These are phyloP conservation scores for Phytophthora lateralis DNA, from an alignment of 352 stramenopile genomes.

Conservation along the genomic window DNA sequence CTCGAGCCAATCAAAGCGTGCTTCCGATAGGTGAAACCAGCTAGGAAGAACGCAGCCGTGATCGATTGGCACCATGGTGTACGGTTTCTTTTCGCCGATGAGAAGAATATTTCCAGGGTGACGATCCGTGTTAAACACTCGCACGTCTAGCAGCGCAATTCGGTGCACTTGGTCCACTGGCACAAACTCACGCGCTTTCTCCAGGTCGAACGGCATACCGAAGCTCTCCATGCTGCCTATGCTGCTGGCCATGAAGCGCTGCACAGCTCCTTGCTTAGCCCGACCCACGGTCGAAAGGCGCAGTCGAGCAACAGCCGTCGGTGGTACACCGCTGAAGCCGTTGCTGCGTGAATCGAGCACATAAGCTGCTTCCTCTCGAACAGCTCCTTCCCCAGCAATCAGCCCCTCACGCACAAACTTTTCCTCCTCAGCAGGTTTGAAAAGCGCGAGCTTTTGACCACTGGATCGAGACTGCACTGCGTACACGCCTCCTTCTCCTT, in stretches of 20 bases:
- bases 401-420: slow-evolving; percentile 79
- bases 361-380: slow-evolving; percentile 80
- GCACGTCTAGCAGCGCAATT: slow-evolving; percentile 82
- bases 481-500: slow-evolving; percentile 78
- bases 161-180: slow-evolving; percentile 80
- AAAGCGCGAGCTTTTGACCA: slow-evolving; percentile 79
- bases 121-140: slow-evolving; percentile 88
- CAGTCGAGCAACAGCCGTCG: slow-evolving; percentile 71
- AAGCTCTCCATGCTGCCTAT: slow-evolving; percentile 86
- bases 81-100: slow-evolving; percentile 76
- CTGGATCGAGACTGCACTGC: slow-evolving; percentile 68
- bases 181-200: slow-evolving; percentile 65
- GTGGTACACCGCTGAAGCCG: slow-evolving; percentile 78
- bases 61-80: slow-evolving; percentile 81
- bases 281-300: slow-evolving; percentile 46
- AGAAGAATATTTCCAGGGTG: slow-evolving; percentile 84
- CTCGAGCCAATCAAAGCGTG: slow-evolving; percentile 83
- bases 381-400: slow-evolving; percentile 64
- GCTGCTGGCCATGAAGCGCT: slow-evolving; percentile 81
- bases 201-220: slow-evolving; percentile 74
- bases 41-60: slow-evolving; percentile 81
- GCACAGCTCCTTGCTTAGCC: slow-evolving; percentile 73
- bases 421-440: slow-evolving; percentile 83
- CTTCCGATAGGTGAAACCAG: slow-evolving; percentile 81
- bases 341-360: slow-evolving; percentile 70